Evolutionary conservation across 2,329 filamentous ascomycete species (phyloP).

Genomic region (Alternaria tenuissima): DNA sequence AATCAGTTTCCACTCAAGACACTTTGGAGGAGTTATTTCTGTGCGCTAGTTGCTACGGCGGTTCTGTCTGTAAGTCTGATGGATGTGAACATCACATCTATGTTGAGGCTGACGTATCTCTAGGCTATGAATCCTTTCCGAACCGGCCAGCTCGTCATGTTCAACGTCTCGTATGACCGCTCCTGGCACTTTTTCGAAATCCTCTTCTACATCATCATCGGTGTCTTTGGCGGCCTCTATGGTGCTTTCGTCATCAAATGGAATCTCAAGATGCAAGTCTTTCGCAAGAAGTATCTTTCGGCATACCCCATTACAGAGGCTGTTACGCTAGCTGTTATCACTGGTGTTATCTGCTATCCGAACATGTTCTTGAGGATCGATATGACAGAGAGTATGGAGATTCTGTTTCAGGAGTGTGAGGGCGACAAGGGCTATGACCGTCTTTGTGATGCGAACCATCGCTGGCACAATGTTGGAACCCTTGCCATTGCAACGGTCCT

Average conservation of each 20-base stretch:
- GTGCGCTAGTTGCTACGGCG: slow-evolving; percentile 91
- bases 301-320: slow-evolving; percentile 88
- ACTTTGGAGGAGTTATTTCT: slow-evolving; percentile 98
- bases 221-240: slow-evolving; percentile 92
- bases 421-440: slow-evolving; percentile 87
- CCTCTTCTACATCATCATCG: slow-evolving; percentile 89
- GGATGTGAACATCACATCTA: too few species aligned
- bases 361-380: slow-evolving; percentile 96
- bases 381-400: slow-evolving; percentile 99
- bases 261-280: slow-evolving; percentile 90
- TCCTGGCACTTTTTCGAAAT: slow-evolving; percentile 98
- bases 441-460: slow-evolving; percentile 81
- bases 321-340: slow-evolving; percentile 80
- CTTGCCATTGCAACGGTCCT: slow-evolving; percentile 81
- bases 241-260: slow-evolving; percentile 98
- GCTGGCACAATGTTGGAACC: slow-evolving; percentile 80
- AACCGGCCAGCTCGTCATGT: slow-evolving; percentile 98
- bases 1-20: slow-evolving; percentile 97
- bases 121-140: slow-evolving; percentile 95
- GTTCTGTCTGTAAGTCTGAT: slow-evolving; percentile 71
- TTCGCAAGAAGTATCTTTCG: slow-evolving; percentile 89
- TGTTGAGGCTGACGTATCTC: not conserved
- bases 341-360: slow-evolving; percentile 93
- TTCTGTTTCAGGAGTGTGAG: slow-evolving; percentile 92
- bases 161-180: slow-evolving; percentile 94